Conservation (phyloP, 179 eudicot species). For the Silene noctiflora region DNA sequence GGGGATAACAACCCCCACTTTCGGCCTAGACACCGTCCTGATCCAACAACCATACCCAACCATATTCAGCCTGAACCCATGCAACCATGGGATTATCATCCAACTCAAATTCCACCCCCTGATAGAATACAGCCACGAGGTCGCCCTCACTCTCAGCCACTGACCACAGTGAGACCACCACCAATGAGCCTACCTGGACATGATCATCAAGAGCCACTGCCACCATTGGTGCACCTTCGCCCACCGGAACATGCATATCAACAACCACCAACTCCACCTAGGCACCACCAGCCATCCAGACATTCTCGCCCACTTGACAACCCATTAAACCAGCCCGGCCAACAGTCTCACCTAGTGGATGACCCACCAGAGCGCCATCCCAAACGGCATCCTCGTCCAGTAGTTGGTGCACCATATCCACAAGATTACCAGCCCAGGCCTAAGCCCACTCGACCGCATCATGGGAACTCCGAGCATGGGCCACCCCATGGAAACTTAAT, state of each 20-base stretch:
- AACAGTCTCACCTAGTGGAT: neutral
- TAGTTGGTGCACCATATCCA: neutral
- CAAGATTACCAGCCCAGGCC: constrained; percentile 5
- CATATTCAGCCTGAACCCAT: constrained; percentile 22
- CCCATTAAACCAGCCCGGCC: neutral
- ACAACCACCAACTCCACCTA: too few relatives aligned
- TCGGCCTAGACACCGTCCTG: constrained; percentile 22
- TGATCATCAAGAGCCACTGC: constrained; percentile 6
- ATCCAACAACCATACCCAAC: constrained; percentile 12
- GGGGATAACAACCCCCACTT: constrained; percentile 69
- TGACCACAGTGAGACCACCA: constrained; percentile 3
- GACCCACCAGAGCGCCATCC: constrained; percentile 1
- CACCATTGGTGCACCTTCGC: neutral
- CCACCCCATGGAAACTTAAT: constrained; percentile 23
- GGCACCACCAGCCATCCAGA: constrained; percentile 1
- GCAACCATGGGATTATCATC: constrained; percentile 34
- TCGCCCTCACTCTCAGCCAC: constrained; percentile 14
- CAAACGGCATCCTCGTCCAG: neutral
- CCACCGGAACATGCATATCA: neutral
- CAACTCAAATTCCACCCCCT: constrained; percentile 26
- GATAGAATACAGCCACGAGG: constrained; percentile 24
- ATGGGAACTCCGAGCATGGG: constrained; percentile 15
- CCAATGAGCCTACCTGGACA: constrained; percentile 19
- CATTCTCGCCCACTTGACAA: neutral
- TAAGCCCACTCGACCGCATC: constrained; percentile 26